These are phyloP conservation scores for Schizonepeta tenuifolia DNA, from an alignment of 257 asterid genomes.

Conservation along the genomic window DNA sequence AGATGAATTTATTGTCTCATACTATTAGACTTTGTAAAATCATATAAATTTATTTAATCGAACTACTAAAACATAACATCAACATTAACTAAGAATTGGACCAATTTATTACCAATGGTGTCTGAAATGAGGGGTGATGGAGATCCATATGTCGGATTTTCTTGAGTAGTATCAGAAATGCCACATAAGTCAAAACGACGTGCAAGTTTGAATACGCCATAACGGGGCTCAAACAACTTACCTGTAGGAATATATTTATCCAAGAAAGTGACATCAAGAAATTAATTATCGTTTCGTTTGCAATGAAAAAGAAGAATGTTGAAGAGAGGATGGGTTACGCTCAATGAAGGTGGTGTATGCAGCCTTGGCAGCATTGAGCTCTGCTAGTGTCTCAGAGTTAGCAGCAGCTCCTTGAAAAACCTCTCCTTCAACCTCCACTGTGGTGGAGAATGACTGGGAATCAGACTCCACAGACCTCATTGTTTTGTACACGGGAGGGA, in stretches of 20 bases:
- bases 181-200: constrained; percentile 24
- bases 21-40: background rate
- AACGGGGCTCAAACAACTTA: constrained; percentile 25
- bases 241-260: constrained; percentile 26
- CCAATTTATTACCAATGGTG: constrained; percentile 9
- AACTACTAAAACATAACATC: too few species aligned
- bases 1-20: background rate
- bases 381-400: constrained; percentile 50
- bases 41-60: background rate
- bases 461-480: constrained; percentile 23
- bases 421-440: constrained; percentile 53
- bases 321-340: constrained; percentile 33
- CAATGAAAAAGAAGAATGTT: background rate
- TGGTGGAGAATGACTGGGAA: constrained; percentile 36
- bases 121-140: constrained; percentile 4
- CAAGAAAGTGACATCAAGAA: background rate
- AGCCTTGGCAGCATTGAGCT: constrained; percentile 57
- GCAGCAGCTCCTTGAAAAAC: constrained; percentile 44
- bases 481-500: constrained; percentile 43
- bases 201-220: constrained; percentile 29
- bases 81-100: background rate
- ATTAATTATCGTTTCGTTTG: background rate
- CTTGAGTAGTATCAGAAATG: constrained; percentile 24
- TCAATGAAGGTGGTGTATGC: constrained; percentile 44
- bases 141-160: constrained; percentile 13